phyloP scores from a whole-genome alignment of 768 basidiomycete genomes.

The Lentinus tigrinus region DNA sequence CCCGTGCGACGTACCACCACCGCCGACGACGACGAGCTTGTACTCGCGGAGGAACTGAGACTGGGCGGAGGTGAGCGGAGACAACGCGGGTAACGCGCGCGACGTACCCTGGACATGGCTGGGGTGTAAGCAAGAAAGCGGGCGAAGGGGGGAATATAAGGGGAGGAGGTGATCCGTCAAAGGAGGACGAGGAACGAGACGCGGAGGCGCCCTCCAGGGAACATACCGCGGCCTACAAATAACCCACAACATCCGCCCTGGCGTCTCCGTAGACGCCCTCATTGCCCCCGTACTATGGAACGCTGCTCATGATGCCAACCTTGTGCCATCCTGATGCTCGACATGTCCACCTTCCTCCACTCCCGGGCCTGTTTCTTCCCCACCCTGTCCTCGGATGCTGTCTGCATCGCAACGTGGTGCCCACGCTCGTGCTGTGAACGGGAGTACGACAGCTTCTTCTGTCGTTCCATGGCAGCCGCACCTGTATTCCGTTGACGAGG shows the following conservation, averaged over 20 bases:
- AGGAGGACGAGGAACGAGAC: conserved; percentile 13
- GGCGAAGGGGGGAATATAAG: conserved; percentile 11
- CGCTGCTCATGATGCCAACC: neutral
- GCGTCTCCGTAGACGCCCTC: conserved; percentile 4
- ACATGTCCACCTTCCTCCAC: neutral
- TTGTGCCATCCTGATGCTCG: neutral
- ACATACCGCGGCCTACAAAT: conserved; percentile 9
- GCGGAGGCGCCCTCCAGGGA: conserved; percentile 15
- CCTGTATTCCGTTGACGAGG: too few species aligned
- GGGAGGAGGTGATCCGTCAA: conserved; percentile 19
- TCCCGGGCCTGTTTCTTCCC: neutral
- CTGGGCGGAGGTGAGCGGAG: conserved; percentile 33
- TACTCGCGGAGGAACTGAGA: conserved; percentile 94
- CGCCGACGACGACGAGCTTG: conserved; percentile 97
- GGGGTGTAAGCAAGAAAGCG: conserved; percentile 1
- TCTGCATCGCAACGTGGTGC: neutral
- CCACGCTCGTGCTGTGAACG: neutral
- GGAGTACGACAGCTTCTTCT: neutral
- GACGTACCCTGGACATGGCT: conserved; percentile 35
- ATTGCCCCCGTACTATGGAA: neutral
- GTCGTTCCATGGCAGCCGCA: neutral
- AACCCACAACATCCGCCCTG: conserved; percentile 11
- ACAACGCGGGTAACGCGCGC: neutral
- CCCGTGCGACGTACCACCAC: conserved; percentile 68
- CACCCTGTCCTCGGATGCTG: neutral